Percentiles rank a stretch among this genome's conserved stretches.
phyloP scores from a whole-genome alignment of 331 rosid species.

The Arachis monticola region DNA sequence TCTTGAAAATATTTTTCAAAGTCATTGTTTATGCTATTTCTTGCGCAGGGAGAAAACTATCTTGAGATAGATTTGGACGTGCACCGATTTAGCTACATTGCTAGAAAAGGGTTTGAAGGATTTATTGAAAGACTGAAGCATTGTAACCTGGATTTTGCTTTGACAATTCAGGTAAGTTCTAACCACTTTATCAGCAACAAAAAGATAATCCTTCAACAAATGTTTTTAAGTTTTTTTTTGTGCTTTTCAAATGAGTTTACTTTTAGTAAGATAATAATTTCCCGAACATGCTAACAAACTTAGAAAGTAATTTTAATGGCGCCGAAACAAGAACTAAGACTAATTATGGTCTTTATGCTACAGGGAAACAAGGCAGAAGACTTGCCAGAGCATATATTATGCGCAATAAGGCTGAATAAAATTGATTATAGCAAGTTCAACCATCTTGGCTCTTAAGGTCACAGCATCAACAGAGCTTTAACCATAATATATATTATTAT shows the following conservation, averaged over 20 bases:
- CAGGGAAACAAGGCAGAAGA: conserved; percentile 96
- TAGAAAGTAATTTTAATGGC: too few relatives aligned
- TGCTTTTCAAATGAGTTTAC: too few relatives aligned
- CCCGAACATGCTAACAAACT: too few relatives aligned
- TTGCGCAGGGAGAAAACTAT: conserved; percentile 91
- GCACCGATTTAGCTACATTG: conserved; percentile 90
- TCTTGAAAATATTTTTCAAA: not conserved
- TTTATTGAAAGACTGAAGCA: conserved; percentile 78
- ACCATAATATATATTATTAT: conserved; percentile 28
- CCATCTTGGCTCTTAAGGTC: conserved; percentile 50
- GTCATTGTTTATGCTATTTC: conserved; percentile 25
- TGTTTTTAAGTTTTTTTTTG: not conserved
- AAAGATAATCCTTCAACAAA: conserved; percentile 12
- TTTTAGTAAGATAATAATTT: too few relatives aligned
- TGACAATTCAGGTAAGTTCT: conserved; percentile 84
- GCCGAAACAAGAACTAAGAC: not conserved
- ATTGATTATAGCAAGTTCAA: conserved; percentile 62
- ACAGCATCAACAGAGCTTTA: conserved; percentile 22
- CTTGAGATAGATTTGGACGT: conserved; percentile 94
- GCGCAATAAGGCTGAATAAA: conserved; percentile 79
- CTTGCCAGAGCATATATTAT: conserved; percentile 84
- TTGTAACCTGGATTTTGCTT: conserved; percentile 73
- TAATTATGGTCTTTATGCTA: conserved; percentile 31
- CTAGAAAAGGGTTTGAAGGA: conserved; percentile 92
- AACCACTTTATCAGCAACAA: conserved; percentile 15